phyloP scores from a whole-genome alignment of 306 rosid genomes.

The Ochetophila trinervis region DNA sequence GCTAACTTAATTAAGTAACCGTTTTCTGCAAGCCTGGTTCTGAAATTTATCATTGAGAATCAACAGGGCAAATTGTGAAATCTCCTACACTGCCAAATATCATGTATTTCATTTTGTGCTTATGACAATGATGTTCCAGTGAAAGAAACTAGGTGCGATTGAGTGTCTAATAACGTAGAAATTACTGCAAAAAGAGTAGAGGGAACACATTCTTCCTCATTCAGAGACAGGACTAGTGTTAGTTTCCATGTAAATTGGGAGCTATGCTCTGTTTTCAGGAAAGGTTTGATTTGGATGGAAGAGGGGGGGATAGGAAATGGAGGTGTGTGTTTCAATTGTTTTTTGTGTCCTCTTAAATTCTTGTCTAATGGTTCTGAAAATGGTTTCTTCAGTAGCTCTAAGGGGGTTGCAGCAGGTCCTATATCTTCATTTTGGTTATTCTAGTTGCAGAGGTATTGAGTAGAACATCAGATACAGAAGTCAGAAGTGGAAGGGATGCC shows the following conservation, averaged over 20 bases:
- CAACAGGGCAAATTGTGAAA: too few species aligned
- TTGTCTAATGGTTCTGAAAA: background rate
- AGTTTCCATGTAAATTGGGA: background rate
- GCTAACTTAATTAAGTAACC: too few species aligned
- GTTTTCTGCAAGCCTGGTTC: too few species aligned
- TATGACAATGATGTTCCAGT: too few species aligned
- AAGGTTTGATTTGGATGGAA: background rate
- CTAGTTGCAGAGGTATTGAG: background rate
- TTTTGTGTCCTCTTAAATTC: background rate
- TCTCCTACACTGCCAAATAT: too few species aligned
- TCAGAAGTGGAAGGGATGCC: background rate
- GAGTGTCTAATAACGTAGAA: too few species aligned
- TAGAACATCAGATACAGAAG: background rate
- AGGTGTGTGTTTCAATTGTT: background rate
- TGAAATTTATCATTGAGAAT: too few species aligned
- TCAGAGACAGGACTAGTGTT: too few species aligned
- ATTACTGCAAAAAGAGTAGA: too few species aligned
- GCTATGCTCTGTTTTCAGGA: background rate
- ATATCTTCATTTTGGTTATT: background rate
- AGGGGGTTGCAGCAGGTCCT: background rate
- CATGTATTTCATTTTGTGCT: too few species aligned
- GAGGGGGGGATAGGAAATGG: background rate
- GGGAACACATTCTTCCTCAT: too few species aligned
- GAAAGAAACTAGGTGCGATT: too few species aligned
- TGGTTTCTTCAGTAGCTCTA: background rate